Evolutionary conservation across 352 stramenopile species (phyloP), one percentile per base, ranked within the genome.

Genomic region (Globisporangium cylindrosporum): DNA sequence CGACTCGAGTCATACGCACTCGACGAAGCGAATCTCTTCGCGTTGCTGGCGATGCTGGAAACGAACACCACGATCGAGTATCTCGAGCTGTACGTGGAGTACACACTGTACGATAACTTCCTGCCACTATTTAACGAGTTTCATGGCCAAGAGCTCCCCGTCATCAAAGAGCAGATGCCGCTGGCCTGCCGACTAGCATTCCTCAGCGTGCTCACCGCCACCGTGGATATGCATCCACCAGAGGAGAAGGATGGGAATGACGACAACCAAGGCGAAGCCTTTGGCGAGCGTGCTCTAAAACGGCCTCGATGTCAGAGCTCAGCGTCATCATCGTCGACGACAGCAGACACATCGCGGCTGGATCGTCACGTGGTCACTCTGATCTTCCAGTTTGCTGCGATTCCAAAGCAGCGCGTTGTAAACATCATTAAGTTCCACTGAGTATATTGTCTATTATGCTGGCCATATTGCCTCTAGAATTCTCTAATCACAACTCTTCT

Each of bases 21-120:
- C 18, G 67, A 80, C 36, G 65, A 79, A 18, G 24, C 62, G 20
- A 70, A 70, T 15, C 60, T 71, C 36, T 48, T 48, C 22, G 66
- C 59, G 49, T 38, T 71, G 49, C 18, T 71, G 46, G 59, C 25
- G 51, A 62, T 71, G 66, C 49, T 71, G 15, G 36, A 63, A 38
- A 64, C 36, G 36, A 71, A 71, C 66, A 20, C 20, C 20, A 61
- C 48, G 36, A 34, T 71, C 36, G 59, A 68, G 29, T 68, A 34
- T 36, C 15, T 71, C 9, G 60, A 68, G 36, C 60, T 71, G 4
- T 68, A 68, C 25, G 51, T 71, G 3, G 66, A 71, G 29, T 15
- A 51, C 59, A 46, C 61, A 14, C 53, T 71, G 49, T 71, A 58
- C 53, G 61, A 71, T 24, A 67, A 68, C 38, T 68, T 68, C 24